Evolutionary conservation across 352 stramenopile species (phyloP), one percentile per base, ranked within the genome.

Genomic region (Chrysophaeum taylorii): DNA sequence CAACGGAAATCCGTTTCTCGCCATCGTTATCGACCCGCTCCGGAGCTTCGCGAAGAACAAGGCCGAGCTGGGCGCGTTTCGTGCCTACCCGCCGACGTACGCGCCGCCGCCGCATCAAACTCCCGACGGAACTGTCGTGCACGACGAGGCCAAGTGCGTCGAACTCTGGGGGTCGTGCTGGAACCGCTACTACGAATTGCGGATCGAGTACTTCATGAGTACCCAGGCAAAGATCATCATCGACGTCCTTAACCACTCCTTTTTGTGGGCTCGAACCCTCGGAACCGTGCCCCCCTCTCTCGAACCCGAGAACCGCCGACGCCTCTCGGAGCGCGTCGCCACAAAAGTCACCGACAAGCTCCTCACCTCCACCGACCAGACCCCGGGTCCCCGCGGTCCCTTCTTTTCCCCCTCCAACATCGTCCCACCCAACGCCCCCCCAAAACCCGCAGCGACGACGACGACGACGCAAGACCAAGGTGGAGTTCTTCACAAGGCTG

Each of bases 131-230:
- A 90, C 84, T 25, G 88, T 98, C 36, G 84, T 97, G 39, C 87
- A 80, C 35, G 87, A 96, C 69, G 94, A 98, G 67, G 86, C 87
- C 52, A 80, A 84, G 25, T 82, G 92, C 33, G 85, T 98, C 42
- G 93, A 98, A 79, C 84, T 88, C 53, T 99, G 95, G 95, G 95
- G 94, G 50, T 94, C 86, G 33, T 88, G 82, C 73, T 87, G 76
- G 71, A 78, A 75, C 68, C 69, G 84, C 33, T 97, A 97, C 79
- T 97, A 97, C 79, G 86, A 87, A 70, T 80, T 97, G 0, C 80
- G 94, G 69, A 88, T 98, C 36, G 91, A 97, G 75, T 97, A 98
- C 80, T 98, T 97, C 79, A 98, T 97, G 90, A 94, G 85, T 64
- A 85, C 81, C 18, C 78, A 95, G 25, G 89, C 89, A 9, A 89